phyloP scores from a whole-genome alignment of 2,329 filamentous ascomycete genomes.

The Sordariomycetes sp. region DNA sequence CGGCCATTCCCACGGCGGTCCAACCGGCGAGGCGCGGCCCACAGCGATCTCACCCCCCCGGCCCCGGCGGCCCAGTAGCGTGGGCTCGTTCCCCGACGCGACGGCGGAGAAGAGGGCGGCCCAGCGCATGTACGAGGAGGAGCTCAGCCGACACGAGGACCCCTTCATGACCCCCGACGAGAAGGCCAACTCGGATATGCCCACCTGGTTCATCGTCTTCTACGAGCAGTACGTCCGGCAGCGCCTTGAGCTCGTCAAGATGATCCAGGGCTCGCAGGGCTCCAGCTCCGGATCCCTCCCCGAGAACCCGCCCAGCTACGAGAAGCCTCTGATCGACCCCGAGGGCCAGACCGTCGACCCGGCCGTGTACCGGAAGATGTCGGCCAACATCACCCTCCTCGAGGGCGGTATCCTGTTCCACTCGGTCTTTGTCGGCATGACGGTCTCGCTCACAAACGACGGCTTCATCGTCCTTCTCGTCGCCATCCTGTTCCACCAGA shows the following conservation, averaged over 20 bases:
- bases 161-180: slow-evolving; percentile 16
- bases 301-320: slow-evolving; percentile 4
- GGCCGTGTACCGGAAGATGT: slow-evolving; percentile 45
- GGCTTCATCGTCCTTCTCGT: slow-evolving; percentile 57
- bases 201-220: slow-evolving; percentile 51
- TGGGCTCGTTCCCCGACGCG: slow-evolving; percentile 19
- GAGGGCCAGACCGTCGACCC: slow-evolving; percentile 33
- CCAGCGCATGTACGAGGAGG: slow-evolving; percentile 26
- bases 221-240: slow-evolving; percentile 54
- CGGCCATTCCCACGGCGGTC: slow-evolving; percentile 47
- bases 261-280: slow-evolving; percentile 27
- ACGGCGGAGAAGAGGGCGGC: slow-evolving; percentile 29
- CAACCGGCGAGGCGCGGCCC: slow-evolving; percentile 24
- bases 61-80: slow-evolving; percentile 17
- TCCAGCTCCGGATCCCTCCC: neutral
- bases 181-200: slow-evolving; percentile 33
- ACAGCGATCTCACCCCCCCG: slow-evolving; percentile 13
- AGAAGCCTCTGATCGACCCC: slow-evolving; percentile 20
- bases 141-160: slow-evolving; percentile 12
- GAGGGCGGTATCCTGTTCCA: slow-evolving; percentile 74
- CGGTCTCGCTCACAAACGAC: slow-evolving; percentile 57
- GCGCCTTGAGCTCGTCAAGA: slow-evolving; percentile 45
- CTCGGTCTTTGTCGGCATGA: slow-evolving; percentile 67
- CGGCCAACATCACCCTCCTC: slow-evolving; percentile 63
- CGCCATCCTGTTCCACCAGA: slow-evolving; percentile 63